Conservation (phyloP, 208 protist genomes). For the Crithidia brevicula region DNA sequence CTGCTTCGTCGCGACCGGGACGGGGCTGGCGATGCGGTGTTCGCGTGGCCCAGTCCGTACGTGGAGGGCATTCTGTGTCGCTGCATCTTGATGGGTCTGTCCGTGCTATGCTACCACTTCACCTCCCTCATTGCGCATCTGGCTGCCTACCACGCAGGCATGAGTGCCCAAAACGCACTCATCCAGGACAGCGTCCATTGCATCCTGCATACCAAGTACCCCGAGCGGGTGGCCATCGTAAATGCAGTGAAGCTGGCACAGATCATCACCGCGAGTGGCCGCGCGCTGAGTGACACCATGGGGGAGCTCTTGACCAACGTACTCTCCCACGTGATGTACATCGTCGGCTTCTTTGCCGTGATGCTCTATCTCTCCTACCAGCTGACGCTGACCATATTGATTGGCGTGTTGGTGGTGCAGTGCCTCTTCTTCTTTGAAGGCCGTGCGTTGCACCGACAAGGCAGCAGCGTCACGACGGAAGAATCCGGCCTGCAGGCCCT, state of each 20-base stretch:
- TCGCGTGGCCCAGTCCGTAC: conserved; percentile 15
- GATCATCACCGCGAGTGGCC: conserved; percentile 48
- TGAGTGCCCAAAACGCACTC: conserved; percentile 41
- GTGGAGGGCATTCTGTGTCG: conserved; percentile 42
- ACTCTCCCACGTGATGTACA: conserved; percentile 36
- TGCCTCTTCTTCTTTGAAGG: conserved; percentile 51
- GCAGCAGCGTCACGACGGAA: conserved; percentile 37
- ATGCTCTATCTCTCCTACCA: conserved; percentile 64
- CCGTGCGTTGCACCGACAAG: conserved; percentile 31
- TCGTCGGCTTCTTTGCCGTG: conserved; percentile 31
- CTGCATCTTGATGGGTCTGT: conserved; percentile 43
- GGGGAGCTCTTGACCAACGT: conserved; percentile 66
- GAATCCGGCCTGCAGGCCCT: conserved; percentile 55
- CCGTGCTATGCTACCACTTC: conserved; percentile 48
- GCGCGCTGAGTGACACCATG: conserved; percentile 41
- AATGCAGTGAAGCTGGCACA: conserved; percentile 56
- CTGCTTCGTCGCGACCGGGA: not conserved
- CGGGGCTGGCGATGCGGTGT: not conserved
- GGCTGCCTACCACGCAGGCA: conserved; percentile 48
- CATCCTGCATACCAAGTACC: conserved; percentile 42
- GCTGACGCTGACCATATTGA: conserved; percentile 57
- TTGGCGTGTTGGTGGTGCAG: conserved; percentile 50
- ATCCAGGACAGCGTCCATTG: conserved; percentile 35
- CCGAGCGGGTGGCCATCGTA: conserved; percentile 58
- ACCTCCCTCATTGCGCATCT: conserved; percentile 59